These are phyloP conservation scores for Firmiana major DNA, from an alignment of 345 rosid genomes.

Conservation along the genomic window DNA sequence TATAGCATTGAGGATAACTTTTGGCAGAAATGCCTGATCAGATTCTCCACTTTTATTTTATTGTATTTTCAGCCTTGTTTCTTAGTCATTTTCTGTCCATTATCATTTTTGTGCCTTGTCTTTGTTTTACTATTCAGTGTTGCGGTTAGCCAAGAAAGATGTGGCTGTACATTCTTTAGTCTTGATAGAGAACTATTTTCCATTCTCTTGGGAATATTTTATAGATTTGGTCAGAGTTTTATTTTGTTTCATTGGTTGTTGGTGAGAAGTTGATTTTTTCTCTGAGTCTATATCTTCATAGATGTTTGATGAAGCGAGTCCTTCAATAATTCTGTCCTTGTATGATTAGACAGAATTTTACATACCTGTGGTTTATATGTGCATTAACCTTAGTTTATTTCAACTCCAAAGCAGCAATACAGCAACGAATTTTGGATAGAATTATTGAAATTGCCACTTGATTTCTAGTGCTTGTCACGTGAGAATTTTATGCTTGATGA, in stretches of 20 bases:
- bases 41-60: background rate
- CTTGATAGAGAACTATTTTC: background rate
- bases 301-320: background rate
- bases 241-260: background rate
- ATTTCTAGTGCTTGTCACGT: background rate
- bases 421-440: background rate
- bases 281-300: background rate
- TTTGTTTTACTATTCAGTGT: background rate
- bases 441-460: background rate
- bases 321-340: background rate
- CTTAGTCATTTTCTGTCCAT: background rate
- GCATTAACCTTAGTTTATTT: background rate
- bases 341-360: background rate
- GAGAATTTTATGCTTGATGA: constrained; percentile 1
- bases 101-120: background rate
- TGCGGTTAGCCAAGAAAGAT: background rate
- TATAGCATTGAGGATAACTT: background rate
- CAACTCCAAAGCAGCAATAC: background rate
- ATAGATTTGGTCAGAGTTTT: background rate
- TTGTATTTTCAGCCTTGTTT: background rate
- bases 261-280: background rate
- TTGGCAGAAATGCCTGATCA: background rate
- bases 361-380: background rate
- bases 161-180: background rate
- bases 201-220: background rate